Conservation (phyloP, 2,329 filamentous ascomycete genomes). For the Ophiocordyceps camponoti-floridani region DNA sequence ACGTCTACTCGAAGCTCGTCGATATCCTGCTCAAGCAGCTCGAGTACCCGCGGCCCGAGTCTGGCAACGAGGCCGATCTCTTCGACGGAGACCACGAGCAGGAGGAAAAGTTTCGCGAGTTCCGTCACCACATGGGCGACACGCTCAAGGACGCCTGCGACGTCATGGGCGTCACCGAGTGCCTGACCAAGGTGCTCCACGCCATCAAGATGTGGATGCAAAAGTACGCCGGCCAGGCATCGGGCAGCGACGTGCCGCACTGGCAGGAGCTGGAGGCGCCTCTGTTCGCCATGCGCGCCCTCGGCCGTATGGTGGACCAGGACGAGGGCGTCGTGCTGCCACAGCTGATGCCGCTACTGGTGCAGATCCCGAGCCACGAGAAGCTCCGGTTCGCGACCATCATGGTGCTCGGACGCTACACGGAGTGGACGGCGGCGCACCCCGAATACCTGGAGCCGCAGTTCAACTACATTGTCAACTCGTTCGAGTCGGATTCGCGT, state of each 20-base stretch:
- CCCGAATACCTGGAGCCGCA: slow-evolving; percentile 84
- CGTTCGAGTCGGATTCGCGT: slow-evolving; percentile 73
- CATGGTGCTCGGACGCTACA: slow-evolving; percentile 92
- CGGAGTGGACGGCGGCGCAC: slow-evolving; percentile 91
- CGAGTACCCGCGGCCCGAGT: slow-evolving; percentile 65
- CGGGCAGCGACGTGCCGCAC: slow-evolving; percentile 59
- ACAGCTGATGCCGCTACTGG: slow-evolving; percentile 80
- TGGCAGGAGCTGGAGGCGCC: slow-evolving; percentile 96
- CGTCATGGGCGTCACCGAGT: slow-evolving; percentile 85
- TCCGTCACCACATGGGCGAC: slow-evolving; percentile 93
- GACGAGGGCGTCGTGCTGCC: slow-evolving; percentile 78
- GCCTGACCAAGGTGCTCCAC: slow-evolving; percentile 72
- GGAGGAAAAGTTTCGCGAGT: slow-evolving; percentile 93
- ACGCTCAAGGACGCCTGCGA: slow-evolving; percentile 94
- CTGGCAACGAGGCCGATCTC: slow-evolving; percentile 58
- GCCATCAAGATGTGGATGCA: slow-evolving; percentile 80
- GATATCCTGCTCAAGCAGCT: slow-evolving; percentile 86
- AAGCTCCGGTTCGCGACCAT: slow-evolving; percentile 98
- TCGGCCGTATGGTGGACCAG: slow-evolving; percentile 88
- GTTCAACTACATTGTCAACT: slow-evolving; percentile 87
- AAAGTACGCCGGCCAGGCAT: slow-evolving; percentile 61
- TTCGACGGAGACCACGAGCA: slow-evolving; percentile 93
- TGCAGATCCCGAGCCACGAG: slow-evolving; percentile 87
- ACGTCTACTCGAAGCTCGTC: slow-evolving; percentile 76
- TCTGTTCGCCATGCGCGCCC: slow-evolving; percentile 83